Base-by-base conservation (phyloP, 108 stramenopile species). In the Cylindrotheca closterium region DNA sequence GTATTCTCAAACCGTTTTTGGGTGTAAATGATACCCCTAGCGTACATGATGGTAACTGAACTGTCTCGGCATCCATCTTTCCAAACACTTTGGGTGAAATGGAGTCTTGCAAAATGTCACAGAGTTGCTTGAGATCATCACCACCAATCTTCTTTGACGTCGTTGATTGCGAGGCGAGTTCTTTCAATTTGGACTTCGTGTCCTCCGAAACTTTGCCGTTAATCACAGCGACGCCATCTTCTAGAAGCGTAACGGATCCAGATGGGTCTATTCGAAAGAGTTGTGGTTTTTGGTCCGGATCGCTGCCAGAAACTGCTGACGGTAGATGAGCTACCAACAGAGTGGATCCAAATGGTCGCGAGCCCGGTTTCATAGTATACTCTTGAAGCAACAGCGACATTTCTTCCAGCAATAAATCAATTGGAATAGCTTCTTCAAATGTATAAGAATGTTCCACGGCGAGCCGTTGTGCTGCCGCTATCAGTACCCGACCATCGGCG, bases 201-300 rank as follows among this genome's bases (percentile, higher is more conserved):
- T 54, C 57, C 21, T 28, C 47, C 2, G n/a, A 24, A 49, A 59
- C 45, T 47, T 49, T 52, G 46, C 64, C 58, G 55, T 65, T 59
- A 21, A 65, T 22, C 25, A 65, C 42, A 4, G 64, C 71, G 21
- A 59, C 19, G 2, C 37, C 54, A 32, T 63, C 55, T 1, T 31
- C 45, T 12, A 55, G 26, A 23, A 57, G 42, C 0, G 30, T 34
- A 8, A 62, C 61, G 10, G 85, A 52, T 23, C 90, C 90, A 42
- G 86, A 86, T 10, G 86, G 83, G 78, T 91, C 90, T 27, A 91
- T 65, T 50, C 81, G 81, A 71, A 75, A 91, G 58, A 91, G 63
- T 10, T 67, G 63, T 3, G 79, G 74, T 24, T 68, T 59, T 29
- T 58, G 53, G 23, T 23, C 56, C 18, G 25, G 15, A 2, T n/a